Evolutionary conservation across 352 stramenopile species (phyloP), one percentile per base, ranked within the genome.

Genomic region (Globisporangium recalcitrans): DNA sequence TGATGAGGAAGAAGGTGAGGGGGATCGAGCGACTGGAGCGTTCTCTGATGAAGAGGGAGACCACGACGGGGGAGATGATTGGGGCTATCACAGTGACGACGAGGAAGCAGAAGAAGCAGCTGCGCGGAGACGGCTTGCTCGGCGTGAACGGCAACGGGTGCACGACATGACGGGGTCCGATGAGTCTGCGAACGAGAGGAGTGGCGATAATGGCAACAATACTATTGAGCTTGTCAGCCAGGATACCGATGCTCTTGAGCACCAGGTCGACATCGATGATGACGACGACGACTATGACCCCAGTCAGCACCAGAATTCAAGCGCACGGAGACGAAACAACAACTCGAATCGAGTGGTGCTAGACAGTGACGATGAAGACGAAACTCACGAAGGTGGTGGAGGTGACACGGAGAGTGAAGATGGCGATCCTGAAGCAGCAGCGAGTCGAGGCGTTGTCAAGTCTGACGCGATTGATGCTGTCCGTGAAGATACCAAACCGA

Each of bases 331-430:
- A 26, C 56, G 63, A n/a, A 65, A 47, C 27, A 65, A 47, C 27
- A 60, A 54, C 14, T 16, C 44, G 32, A 52, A 52, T 38, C 64
- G 56, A 22, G 38, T 70, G 22, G 51, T 68, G 7, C 22, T 67
- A n/a, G 64, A 77, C 38, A 76, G 72, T 29, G 72, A 82, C 32
- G 73, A 82, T 52, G 69, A 62, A 9, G 62, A 60, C n/a, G 72
- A 82, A 32, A 72, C 73, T 29, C 34, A 29, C n/a, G 21, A 51
- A 1, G 24, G 13, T 3, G 22, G 31, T 19, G 46, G 27, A 52
- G 9, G 52, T 29, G 61, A 61, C 16, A 65, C 70, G 46, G 21
- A 58, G 27, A 66, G 53, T 14, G 64, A 78, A 32, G 7, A 27
- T 10, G 31, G 10, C 26, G 5, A 24, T n/a, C n/a, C n/a, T n/a